Evolutionary conservation across 805 yeast genomes (phyloP).

Genomic region (Brettanomyces custersianus): DNA sequence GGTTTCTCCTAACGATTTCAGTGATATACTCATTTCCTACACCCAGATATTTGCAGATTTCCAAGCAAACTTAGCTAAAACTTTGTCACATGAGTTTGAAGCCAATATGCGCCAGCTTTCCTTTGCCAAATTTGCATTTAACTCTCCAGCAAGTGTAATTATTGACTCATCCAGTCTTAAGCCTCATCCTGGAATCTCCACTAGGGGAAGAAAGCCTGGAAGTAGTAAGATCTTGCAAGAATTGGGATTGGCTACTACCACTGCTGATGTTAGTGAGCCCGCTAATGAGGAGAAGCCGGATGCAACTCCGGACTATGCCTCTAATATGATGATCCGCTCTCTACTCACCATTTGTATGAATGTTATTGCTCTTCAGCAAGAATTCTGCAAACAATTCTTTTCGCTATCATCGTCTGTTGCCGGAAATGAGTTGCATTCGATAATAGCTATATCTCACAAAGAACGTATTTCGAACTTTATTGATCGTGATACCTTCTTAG

Average conservation of each 20-base stretch:
- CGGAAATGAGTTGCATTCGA: conserved; percentile 28
- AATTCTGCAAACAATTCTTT: conserved; percentile 34
- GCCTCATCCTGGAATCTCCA: conserved; percentile 4
- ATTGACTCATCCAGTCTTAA: conserved; percentile 9
- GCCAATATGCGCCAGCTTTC: conserved; percentile 4
- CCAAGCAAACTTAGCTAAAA: conserved; percentile 19
- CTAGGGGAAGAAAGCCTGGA: conserved; percentile 7
- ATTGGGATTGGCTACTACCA: conserved; percentile 12
- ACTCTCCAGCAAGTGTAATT: conserved; percentile 13
- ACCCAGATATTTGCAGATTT: conserved; percentile 22
- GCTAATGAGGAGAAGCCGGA: not conserved
- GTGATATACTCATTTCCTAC: conserved; percentile 31
- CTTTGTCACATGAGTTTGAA: conserved; percentile 11
- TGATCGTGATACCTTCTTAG: conserved; percentile 7
- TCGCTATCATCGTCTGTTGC: conserved; percentile 32
- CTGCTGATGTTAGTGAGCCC: not conserved
- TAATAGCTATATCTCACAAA: conserved; percentile 26
- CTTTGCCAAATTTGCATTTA: conserved; percentile 12
- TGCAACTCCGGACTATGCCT: not conserved
- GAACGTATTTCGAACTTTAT: conserved; percentile 14
- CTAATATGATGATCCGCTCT: not conserved
- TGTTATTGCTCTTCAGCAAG: conserved; percentile 33
- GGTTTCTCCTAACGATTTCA: conserved; percentile 39
- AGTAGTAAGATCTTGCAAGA: conserved; percentile 18
- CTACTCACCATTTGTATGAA: conserved; percentile 1